Conservation (phyloP, 2,329 filamentous ascomycete species). For the Herpomyces periplanetae region DNA sequence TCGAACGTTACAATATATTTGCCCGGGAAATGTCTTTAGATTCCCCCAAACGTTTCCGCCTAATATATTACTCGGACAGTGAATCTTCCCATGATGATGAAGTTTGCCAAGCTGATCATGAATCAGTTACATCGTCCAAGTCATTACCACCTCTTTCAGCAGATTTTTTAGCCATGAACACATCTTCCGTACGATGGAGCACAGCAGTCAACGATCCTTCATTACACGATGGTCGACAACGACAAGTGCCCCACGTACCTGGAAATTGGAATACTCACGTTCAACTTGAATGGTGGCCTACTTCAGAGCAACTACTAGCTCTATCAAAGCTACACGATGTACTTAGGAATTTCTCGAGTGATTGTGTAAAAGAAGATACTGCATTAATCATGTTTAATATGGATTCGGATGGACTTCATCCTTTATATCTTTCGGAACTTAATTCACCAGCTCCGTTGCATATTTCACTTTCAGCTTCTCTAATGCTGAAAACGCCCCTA, state of each 20-base stretch:
- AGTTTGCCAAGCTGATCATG: too few relatives aligned
- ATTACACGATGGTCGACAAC: constrained; percentile 47
- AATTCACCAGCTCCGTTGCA: constrained; percentile 43
- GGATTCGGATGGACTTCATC: constrained; percentile 13
- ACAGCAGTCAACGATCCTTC: constrained; percentile 42
- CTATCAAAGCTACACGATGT: constrained; percentile 1
- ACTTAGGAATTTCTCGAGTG: constrained; percentile 1
- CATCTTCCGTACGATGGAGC: constrained; percentile 34
- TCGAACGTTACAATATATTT: too few relatives aligned
- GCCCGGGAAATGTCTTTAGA: too few relatives aligned
- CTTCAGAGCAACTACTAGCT: constrained; percentile 1
- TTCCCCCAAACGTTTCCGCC: too few relatives aligned
- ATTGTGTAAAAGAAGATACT: constrained; percentile 4
- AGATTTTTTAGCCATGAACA: constrained; percentile 59
- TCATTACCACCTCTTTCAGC: constrained; percentile 31
- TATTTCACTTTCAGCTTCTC: constrained; percentile 49
- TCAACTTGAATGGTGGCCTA: constrained; percentile 53
- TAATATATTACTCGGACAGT: too few relatives aligned
- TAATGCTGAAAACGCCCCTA: constrained; percentile 29
- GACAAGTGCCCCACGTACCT: constrained; percentile 39
- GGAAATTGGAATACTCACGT: constrained; percentile 80
- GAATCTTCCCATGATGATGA: too few relatives aligned
- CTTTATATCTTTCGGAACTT: constrained; percentile 34
- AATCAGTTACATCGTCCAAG: too few relatives aligned
- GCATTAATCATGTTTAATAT: constrained; percentile 6